phyloP scores from a whole-genome alignment of 2,329 filamentous ascomycete genomes.

The Stagonosporopsis vannaccii region DNA sequence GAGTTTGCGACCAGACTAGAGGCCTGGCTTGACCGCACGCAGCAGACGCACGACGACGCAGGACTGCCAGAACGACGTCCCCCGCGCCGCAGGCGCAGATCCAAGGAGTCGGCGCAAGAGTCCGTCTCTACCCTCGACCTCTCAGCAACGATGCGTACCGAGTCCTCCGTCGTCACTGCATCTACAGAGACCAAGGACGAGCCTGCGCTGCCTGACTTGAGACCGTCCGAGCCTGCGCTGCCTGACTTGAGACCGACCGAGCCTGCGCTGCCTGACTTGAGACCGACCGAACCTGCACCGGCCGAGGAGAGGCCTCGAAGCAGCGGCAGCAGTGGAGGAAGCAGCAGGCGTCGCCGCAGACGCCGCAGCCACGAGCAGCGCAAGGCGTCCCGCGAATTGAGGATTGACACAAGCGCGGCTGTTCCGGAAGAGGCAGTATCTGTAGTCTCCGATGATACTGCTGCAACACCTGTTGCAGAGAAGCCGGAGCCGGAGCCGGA shows the following conservation, averaged over 20 bases:
- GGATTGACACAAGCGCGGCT: slow-evolving; percentile 20
- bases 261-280: neutral
- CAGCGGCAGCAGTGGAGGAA: slow-evolving; percentile 35
- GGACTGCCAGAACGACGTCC: neutral
- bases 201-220: slow-evolving; percentile 9
- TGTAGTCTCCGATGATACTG: slow-evolving; percentile 29
- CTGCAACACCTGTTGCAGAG: slow-evolving; percentile 25
- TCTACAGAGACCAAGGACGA: slow-evolving; percentile 34
- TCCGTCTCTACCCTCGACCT: slow-evolving; percentile 40
- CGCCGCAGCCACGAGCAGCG: slow-evolving; percentile 30
- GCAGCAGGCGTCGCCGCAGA: slow-evolving; percentile 37
- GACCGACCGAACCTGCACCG: slow-evolving; percentile 14
- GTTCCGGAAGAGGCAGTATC: slow-evolving; percentile 11
- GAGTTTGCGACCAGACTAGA: slow-evolving; percentile 63
- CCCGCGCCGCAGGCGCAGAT: slow-evolving; percentile 34
- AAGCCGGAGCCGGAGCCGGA: slow-evolving; percentile 13
- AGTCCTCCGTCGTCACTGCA: slow-evolving; percentile 37
- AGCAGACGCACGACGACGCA: slow-evolving; percentile 47
- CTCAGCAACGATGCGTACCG: slow-evolving; percentile 13
- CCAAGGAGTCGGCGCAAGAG: slow-evolving; percentile 43
- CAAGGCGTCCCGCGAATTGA: slow-evolving; percentile 26
- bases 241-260: neutral
- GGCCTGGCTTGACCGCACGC: slow-evolving; percentile 66
- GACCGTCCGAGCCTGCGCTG: neutral
- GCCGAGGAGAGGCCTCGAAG: slow-evolving; percentile 32